Base-by-base conservation (phyloP, 352 stramenopile genomes). In the Phytophthora citrophthora region DNA sequence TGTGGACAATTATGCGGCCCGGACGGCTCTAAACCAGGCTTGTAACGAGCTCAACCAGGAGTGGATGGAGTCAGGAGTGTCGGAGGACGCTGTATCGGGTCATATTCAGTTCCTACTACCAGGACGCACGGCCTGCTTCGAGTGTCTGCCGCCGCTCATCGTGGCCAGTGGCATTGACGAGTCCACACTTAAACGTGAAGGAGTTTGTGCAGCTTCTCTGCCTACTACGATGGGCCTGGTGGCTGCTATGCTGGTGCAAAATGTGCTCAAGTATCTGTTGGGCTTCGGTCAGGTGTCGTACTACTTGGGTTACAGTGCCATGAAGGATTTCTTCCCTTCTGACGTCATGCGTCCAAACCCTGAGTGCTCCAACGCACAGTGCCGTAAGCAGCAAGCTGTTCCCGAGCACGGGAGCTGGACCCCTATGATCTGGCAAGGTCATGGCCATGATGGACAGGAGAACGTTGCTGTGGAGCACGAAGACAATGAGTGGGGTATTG, bases 21-120 rank as follows among this genome's bases (percentile, higher is more conserved):
- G 90, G 10, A 95, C 89, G 54, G 78, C 89, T 12, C 77, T 97
- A 45, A 97, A 97, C 61, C 81, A 94, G 60, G 89, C 88, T 41
- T 96, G 90, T 61, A 96, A 92, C 46, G 87, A 96, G 66, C 73
- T 93, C 16, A 88, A 93, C 55, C 83, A 93, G 57, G 71, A 74
- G 23, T 97, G 90, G 90, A 96, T 97, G 88, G 90, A 97, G 72
- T 95, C 84, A 49, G 90, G 90, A 5, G 90, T 97, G 49, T 94
- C 85, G n/a, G 90, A 97, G 54, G 88, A 96, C 58, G 90, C 90
- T 4, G 83, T 96, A 23, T 96, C 88, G 26, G 90, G 90, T 18
- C 90, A 97, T 64, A 96, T 97, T 56, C 90, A 97, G 61, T 86
- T 93, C 46, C 58, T 97, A 31, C 61, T 96, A 26, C 90, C 90